A percentile compares a stretch with the other conserved stretches of the same genome.
These are phyloP conservation scores for Allium fistulosum DNA, from an alignment of 106 monocot species.

Conservation along the genomic window DNA sequence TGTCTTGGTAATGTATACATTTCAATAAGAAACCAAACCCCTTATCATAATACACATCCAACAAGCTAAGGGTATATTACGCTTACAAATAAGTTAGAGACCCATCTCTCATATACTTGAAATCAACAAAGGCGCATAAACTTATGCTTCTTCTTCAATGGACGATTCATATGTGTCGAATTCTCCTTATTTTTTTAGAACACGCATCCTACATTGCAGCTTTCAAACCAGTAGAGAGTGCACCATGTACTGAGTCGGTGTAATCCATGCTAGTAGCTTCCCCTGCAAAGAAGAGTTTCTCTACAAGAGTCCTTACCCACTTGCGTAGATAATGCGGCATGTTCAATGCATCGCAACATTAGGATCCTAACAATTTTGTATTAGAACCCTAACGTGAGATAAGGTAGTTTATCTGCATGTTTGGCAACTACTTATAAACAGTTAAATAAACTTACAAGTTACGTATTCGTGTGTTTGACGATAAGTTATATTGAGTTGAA, in stretches of 20 bases:
- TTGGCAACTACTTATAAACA: neutral
- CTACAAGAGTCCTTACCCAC: slow-evolving; percentile 75
- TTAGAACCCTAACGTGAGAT: slow-evolving; percentile 92
- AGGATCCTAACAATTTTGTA: slow-evolving; percentile 70
- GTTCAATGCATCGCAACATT: slow-evolving; percentile 61
- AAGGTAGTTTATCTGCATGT: slow-evolving; percentile 63
- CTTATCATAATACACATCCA: too few species aligned
- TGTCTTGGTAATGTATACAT: too few species aligned
- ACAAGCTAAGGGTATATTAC: too few species aligned
- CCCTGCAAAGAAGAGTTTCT: slow-evolving; percentile 96
- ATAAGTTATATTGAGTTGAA: too few species aligned
- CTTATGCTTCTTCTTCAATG: slow-evolving; percentile 26
- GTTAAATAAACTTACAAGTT: too few species aligned
- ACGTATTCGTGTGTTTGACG: too few species aligned
- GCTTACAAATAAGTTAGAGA: too few species aligned
- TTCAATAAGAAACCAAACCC: too few species aligned
- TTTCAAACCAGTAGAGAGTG: slow-evolving; percentile 81
- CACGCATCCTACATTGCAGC: slow-evolving; percentile 87
- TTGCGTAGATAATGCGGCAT: slow-evolving; percentile 59
- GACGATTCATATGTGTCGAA: slow-evolving; percentile 47
- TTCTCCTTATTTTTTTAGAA: slow-evolving; percentile 53
- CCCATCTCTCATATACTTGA: slow-evolving; percentile 30
- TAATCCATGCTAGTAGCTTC: slow-evolving; percentile 82
- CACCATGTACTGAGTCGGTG: slow-evolving; percentile 90
- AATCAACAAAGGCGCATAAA: slow-evolving; percentile 71